Evolutionary conservation across 192 early-diverging fungal species (phyloP), one percentile per base, ranked within the genome.

Genomic region (Jimgerdemannia lactiflua): DNA sequence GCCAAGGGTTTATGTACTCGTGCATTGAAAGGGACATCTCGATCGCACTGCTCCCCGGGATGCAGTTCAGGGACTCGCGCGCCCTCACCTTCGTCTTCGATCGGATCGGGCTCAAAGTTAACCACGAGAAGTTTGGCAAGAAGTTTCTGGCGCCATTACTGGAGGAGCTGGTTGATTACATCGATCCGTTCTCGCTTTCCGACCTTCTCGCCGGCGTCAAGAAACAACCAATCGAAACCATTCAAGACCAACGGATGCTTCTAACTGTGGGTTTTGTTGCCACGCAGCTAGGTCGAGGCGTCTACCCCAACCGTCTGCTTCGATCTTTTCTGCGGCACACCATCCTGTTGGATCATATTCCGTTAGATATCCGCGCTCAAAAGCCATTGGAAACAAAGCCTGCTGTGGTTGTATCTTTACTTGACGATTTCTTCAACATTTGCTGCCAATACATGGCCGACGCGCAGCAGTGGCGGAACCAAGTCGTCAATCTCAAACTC

Each of bases 291-390:
- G 49, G 4, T 11, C 49, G 11, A 54, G 49, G 49, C 11, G 49
- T 54, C 49, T 54, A 7, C 11, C 49, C 49, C 11, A 54, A 4
- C 11, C 49, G 49, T 11, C 49, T 54, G 11, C 49, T 54, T 11
- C 49, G 64, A n/a, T 3, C 65, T 18, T 78, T 78, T 69, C 66
- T 78, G 4, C 39, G 74, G 39, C 77, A 78, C 54, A 18, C 64
- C 18, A 19, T 70, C 9, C 39, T 74, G 42, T 64, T 78, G n/a
- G 69, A 78, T 40, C 41, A 75, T 43, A 39, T 78, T 59, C 29
- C 77, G 14, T 72, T 78, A 18, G 41, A 74, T 18, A 40, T 9
- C 42, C 67, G 77, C 4, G 43, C 43, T n/a, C 69, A 65, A 7
- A 39, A 29, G 6, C 42, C 67, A 39, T 7, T 17, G 39, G 14